A percentile compares a stretch with the other conserved stretches of the same genome.
Evolutionary conservation across 2,329 filamentous ascomycete genomes (phyloP).

Genomic region (Parastagonospora avenae): DNA sequence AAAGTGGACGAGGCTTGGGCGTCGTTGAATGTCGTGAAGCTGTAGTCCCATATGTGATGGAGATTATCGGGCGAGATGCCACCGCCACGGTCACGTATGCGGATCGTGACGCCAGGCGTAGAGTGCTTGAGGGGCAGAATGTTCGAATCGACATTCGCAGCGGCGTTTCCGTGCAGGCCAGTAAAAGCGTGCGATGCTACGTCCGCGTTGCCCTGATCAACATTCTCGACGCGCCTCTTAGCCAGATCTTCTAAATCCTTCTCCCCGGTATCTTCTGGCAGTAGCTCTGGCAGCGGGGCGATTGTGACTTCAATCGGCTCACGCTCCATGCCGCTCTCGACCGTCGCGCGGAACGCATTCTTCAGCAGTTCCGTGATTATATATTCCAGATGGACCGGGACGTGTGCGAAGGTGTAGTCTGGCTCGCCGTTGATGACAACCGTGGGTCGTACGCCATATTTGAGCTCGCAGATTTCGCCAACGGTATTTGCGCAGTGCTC

Average conservation of each 20-base stretch:
- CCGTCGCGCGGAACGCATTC: conserved; percentile 92
- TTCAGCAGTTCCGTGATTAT: conserved; percentile 96
- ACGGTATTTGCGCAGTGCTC: conserved; percentile 88
- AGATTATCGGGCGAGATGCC: conserved; percentile 86
- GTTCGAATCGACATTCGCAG: conserved; percentile 36
- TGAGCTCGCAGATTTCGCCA: conserved; percentile 93
- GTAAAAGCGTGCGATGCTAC: conserved; percentile 38
- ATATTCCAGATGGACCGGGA: conserved; percentile 96
- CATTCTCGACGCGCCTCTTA: conserved; percentile 27
- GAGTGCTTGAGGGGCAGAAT: conserved; percentile 56
- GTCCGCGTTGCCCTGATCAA: conserved; percentile 40
- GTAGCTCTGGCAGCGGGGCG: conserved; percentile 67
- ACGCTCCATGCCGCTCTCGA: conserved; percentile 78
- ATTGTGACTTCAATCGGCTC: conserved; percentile 93
- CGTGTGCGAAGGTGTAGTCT: conserved; percentile 86
- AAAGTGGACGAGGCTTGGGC: conserved; percentile 57
- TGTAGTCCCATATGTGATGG: conserved; percentile 93
- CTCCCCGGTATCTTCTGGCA: conserved; percentile 18
- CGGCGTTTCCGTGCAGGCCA: conserved; percentile 21
- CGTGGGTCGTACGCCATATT: conserved; percentile 85
- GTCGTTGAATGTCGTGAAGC: conserved; percentile 91
- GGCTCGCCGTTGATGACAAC: conserved; percentile 84
- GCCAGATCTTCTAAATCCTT: conserved; percentile 10
- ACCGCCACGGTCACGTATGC: conserved; percentile 93
- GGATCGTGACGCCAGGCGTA: conserved; percentile 85